Base-by-base conservation (phyloP, 2,329 filamentous ascomycete genomes). In the Cercospora janseana region DNA sequence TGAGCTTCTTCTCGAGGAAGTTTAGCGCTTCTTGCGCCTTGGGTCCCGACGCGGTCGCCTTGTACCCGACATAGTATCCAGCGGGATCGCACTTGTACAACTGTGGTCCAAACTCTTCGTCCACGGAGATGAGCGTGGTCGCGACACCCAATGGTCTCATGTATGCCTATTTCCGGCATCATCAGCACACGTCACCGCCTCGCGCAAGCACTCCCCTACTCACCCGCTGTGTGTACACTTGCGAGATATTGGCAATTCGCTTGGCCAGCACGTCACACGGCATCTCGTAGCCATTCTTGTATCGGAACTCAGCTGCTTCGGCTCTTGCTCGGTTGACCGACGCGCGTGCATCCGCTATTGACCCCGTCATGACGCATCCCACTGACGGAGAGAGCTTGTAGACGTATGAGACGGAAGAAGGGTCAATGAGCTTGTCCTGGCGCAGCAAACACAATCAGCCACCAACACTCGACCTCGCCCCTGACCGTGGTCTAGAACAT, bases 261-360 rank as follows among this genome's bases (percentile, higher is more conserved):
- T 98, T 98, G 59, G 93, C 88, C 66, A 98, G 76, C 45, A 90
- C 93, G 73, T 98, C 93, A 71, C 90, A 95, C 54, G 93, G 93
- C 93, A 98, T 98, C 79, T 98, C 93, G 74, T 98, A 98, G 66
- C 93, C 93, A 70, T 83, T 95, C 77, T 96, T 96, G 83, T 98
- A 98, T 73, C 85, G 84, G 77, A 98, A 98, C 70, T 98, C 92
- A 51, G 92, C 92, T 61, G 93, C 93, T 76, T 98, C 93, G 63
- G 88, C 88, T 75, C 93, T 87, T 58, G 93, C 93, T 66, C 93
- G 85, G 73, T 89, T 88, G 54, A 95, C 88, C 59, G 89, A 94
- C 24, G 93, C 91, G 70, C 93, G 82, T 54, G 93, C 93, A 77
- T 98, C 93, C 64, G 93, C 92, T 72, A 98, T 97, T 60, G 93